phyloP scores from a whole-genome alignment of 2,329 filamentous ascomycete genomes.

The Bretziella fagacearum region DNA sequence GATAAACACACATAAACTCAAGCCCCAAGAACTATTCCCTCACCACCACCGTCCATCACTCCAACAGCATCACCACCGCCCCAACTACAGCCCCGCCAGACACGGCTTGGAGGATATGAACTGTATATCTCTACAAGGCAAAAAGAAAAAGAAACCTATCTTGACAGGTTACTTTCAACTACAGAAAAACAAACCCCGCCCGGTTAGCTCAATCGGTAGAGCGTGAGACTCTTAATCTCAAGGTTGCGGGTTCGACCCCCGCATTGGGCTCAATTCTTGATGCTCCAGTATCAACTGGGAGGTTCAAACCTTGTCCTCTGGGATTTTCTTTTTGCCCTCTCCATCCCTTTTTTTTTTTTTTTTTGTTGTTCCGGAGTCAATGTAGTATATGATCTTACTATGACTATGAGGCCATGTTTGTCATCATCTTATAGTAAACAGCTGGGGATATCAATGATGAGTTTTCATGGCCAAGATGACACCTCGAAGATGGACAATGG shows the following conservation, averaged over 20 bases:
- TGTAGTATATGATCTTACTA: too few relatives aligned
- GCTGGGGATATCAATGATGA: background rate
- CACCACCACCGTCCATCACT: too few relatives aligned
- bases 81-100: too few relatives aligned
- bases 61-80: too few relatives aligned
- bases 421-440: background rate
- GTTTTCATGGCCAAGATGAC: constrained; percentile 10
- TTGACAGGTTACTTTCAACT: background rate
- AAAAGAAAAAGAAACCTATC: too few relatives aligned
- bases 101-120: too few relatives aligned
- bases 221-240: constrained; percentile 51
- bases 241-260: constrained; percentile 28
- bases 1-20: too few relatives aligned
- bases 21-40: too few relatives aligned
- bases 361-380: background rate
- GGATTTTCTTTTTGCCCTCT: constrained; percentile 2
- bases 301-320: constrained; percentile 6
- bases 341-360: background rate
- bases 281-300: constrained; percentile 7
- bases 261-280: constrained; percentile 16
- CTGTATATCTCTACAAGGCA: too few relatives aligned
- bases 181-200: constrained; percentile 21
- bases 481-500: constrained; percentile 15
- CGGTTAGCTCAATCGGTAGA: constrained; percentile 55
- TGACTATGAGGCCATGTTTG: too few relatives aligned